These are phyloP conservation scores for Mrakia blollopis DNA, from an alignment of 768 basidiomycete species.

Conservation along the genomic window DNA sequence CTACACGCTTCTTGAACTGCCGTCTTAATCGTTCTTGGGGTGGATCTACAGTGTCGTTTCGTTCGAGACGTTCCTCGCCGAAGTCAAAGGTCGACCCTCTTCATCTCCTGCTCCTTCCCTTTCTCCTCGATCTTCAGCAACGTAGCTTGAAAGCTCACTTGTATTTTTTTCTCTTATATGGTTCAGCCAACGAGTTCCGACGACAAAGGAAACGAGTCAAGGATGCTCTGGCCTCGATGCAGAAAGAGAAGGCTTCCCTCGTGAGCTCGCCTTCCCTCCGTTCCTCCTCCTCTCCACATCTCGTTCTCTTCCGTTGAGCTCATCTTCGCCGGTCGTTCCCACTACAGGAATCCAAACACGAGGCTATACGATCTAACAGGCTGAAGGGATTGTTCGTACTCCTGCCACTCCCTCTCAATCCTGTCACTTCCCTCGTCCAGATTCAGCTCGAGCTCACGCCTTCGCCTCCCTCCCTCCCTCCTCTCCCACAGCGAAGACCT, in stretches of 20 bases:
- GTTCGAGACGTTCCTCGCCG: slow-evolving; percentile 6
- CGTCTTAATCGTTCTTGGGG: neutral
- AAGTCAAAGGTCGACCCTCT: neutral
- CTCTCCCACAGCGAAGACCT: neutral
- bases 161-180: no score
- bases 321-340: neutral
- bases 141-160: neutral
- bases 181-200: neutral
- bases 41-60: neutral
- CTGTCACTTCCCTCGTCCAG: neutral
- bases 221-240: slow-evolving; percentile 3
- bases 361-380: neutral
- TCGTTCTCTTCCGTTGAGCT: neutral
- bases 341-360: neutral
- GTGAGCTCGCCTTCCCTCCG: neutral
- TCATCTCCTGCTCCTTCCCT: neutral
- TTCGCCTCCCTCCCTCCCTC: neutral
- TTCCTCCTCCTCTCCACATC: no score
- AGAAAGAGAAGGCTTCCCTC: neutral
- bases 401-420: neutral
- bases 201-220: slow-evolving; percentile 10
- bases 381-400: slow-evolving; percentile 11
- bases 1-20: neutral
- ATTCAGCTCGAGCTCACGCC: neutral
- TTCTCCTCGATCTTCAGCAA: neutral